A percentile compares a stretch with the other conserved stretches of the same genome.
Evolutionary conservation across 208 protist genomes (phyloP).

Genomic region (Pavlovales sp.): DNA sequence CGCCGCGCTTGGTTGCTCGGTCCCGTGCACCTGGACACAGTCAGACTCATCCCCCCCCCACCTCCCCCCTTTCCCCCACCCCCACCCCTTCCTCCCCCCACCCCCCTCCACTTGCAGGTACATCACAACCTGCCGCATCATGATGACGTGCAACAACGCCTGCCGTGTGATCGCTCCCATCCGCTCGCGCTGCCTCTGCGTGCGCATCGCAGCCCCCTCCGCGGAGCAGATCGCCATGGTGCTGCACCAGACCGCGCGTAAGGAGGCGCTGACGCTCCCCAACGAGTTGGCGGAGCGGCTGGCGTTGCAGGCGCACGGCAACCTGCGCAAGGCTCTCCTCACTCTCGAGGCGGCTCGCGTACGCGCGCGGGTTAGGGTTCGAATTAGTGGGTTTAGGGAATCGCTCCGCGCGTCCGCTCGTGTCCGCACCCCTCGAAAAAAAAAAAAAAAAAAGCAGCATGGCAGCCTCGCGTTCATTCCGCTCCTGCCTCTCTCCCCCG

Average conservation of each 20-base stretch:
- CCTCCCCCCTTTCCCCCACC: too few relatives aligned
- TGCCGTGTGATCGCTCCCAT: slow-evolving; percentile 91
- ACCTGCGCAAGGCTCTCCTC: slow-evolving; percentile 91
- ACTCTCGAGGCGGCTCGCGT: slow-evolving; percentile 85
- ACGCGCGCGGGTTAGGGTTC: slow-evolving; percentile 32
- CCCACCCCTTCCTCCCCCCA: too few relatives aligned
- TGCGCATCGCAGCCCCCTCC: slow-evolving; percentile 89
- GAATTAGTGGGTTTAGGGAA: neutral
- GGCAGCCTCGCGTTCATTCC: too few relatives aligned
- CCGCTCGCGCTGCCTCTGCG: slow-evolving; percentile 89
- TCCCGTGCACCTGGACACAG: too few relatives aligned
- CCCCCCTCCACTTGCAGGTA: too few relatives aligned
- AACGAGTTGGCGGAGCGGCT: slow-evolving; percentile 70
- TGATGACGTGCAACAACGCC: slow-evolving; percentile 86
- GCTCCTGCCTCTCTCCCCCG: too few relatives aligned
- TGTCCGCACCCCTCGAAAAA: too few relatives aligned
- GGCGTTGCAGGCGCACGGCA: slow-evolving; percentile 74
- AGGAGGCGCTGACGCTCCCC: slow-evolving; percentile 65
- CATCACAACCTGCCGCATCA: slow-evolving; percentile 88
- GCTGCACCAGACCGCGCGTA: slow-evolving; percentile 52
- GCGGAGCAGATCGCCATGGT: slow-evolving; percentile 75
- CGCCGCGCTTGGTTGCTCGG: too few relatives aligned
- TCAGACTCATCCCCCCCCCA: too few relatives aligned
- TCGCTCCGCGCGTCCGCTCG: neutral
- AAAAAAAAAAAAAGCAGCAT: too few relatives aligned